Percentiles rank a stretch among this genome's conserved stretches.
Conservation (phyloP, 495 filamentous ascomycete species). For the Penicillium waksmanii region DNA sequence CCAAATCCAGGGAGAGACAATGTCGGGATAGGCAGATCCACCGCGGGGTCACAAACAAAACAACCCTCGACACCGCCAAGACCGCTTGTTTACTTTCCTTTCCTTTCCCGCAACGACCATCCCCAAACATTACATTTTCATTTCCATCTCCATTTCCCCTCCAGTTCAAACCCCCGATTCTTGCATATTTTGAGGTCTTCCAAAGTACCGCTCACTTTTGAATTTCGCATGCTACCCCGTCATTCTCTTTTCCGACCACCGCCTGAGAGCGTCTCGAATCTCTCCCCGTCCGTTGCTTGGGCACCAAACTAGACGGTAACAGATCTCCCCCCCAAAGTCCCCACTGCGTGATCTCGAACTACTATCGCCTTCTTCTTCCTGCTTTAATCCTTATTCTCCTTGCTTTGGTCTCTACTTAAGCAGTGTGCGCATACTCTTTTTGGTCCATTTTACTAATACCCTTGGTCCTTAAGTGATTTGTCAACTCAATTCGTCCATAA, state of each 20-base stretch:
- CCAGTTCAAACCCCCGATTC: neutral
- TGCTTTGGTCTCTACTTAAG: neutral
- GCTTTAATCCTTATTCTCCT: neutral
- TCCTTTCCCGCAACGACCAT: conserved; percentile 7
- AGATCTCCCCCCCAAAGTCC: neutral
- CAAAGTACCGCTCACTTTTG: neutral
- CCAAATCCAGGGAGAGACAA: conserved; percentile 2
- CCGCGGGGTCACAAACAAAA: conserved; percentile 36
- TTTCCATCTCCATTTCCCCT: neutral
- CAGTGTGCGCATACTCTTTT: neutral
- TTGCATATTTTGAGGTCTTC: neutral
- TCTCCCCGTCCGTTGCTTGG: conserved; percentile 23
- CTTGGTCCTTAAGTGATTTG: neutral
- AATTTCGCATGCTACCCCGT: neutral
- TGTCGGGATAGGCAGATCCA: conserved; percentile 22
- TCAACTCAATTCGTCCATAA: conserved; percentile 7
- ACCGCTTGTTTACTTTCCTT: conserved; percentile 38
- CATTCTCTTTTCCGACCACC: neutral
- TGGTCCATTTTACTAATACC: conserved; percentile 1
- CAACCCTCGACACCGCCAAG: conserved; percentile 35
- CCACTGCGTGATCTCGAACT: no score
- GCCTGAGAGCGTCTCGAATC: conserved; percentile 18
- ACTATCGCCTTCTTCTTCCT: no score
- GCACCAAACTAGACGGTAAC: conserved; percentile 28
- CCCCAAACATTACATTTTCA: neutral